A percentile compares a stretch with the other conserved stretches of the same genome.
Evolutionary conservation across 2,329 filamentous ascomycete genomes (phyloP).

Genomic region (Colletotrichum sp.): DNA sequence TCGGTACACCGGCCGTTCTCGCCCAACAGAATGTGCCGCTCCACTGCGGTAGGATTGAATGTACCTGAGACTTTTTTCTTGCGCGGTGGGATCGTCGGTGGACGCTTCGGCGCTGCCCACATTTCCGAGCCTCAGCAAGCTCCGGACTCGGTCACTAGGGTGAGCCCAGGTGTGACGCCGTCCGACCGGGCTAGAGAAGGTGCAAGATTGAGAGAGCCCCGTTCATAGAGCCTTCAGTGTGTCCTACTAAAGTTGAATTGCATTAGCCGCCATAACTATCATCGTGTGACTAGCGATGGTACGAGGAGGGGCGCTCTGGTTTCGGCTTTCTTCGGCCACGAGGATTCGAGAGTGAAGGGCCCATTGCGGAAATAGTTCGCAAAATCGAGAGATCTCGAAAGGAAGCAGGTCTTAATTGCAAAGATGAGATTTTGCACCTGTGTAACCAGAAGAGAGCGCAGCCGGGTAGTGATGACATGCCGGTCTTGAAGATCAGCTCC

Average conservation of each 20-base stretch:
- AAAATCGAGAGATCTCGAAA: neutral
- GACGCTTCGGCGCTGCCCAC: conserved; percentile 2
- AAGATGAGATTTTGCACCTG: neutral
- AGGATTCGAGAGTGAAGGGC: neutral
- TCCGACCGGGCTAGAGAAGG: neutral
- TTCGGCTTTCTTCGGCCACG: neutral
- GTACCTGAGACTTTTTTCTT: neutral
- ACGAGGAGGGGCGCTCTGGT: neutral
- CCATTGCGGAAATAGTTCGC: neutral
- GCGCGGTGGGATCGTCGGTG: neutral
- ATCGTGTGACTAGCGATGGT: neutral
- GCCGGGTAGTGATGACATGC: neutral
- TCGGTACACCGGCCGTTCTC: neutral
- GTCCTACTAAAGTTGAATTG: neutral
- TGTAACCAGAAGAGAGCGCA: neutral
- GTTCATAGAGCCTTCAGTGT: neutral
- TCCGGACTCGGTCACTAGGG: conserved; percentile 11
- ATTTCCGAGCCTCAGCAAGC: neutral
- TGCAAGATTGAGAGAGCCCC: neutral
- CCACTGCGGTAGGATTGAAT: neutral
- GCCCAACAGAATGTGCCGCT: conserved; percentile 4
- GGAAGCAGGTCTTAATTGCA: neutral
- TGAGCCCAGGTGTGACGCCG: neutral
- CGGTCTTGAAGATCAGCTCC: neutral
- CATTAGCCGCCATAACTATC: neutral